Evolutionary conservation across 257 asterid species (phyloP).

Genomic region (Primulina tabacum): DNA sequence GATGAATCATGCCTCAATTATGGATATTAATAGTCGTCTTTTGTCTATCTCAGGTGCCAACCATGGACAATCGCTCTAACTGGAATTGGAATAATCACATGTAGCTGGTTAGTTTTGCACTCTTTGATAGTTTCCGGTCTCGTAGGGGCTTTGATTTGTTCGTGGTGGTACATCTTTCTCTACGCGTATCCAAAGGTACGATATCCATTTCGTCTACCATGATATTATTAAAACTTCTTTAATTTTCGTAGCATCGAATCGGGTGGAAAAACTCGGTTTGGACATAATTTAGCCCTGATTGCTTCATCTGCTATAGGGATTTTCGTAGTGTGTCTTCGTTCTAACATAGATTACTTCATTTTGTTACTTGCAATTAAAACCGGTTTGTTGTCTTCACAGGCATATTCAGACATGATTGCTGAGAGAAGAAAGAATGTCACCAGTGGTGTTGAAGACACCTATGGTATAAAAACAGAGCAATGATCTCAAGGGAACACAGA

Average conservation of each 20-base stretch:
- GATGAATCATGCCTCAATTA: not conserved
- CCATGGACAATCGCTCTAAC: constrained; percentile 87
- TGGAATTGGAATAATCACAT: constrained; percentile 50
- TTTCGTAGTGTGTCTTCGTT: not conserved
- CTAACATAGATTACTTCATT: not conserved
- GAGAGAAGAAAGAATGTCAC: constrained; percentile 63
- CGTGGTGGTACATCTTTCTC: constrained; percentile 94
- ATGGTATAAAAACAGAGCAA: constrained; percentile 43
- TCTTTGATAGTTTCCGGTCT: constrained; percentile 47
- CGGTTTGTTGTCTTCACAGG: constrained; percentile 33
- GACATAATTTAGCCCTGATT: not conserved
- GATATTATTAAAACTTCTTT: not conserved
- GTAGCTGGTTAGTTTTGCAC: constrained; percentile 69
- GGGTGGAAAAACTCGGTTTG: not conserved
- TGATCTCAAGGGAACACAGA: constrained; percentile 17
- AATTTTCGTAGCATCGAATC: not conserved
- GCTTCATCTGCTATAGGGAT: not conserved
- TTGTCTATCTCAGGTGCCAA: constrained; percentile 67
- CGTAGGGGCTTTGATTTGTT: constrained; percentile 40
- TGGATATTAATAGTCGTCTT: not conserved
- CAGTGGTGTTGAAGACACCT: constrained; percentile 68
- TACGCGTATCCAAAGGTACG: constrained; percentile 87
- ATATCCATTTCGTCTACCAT: not conserved
- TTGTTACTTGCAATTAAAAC: not conserved
- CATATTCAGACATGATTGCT: constrained; percentile 65